These are phyloP conservation scores for Candida sakaeoensis DNA, from an alignment of 805 yeast genomes.

Conservation along the genomic window DNA sequence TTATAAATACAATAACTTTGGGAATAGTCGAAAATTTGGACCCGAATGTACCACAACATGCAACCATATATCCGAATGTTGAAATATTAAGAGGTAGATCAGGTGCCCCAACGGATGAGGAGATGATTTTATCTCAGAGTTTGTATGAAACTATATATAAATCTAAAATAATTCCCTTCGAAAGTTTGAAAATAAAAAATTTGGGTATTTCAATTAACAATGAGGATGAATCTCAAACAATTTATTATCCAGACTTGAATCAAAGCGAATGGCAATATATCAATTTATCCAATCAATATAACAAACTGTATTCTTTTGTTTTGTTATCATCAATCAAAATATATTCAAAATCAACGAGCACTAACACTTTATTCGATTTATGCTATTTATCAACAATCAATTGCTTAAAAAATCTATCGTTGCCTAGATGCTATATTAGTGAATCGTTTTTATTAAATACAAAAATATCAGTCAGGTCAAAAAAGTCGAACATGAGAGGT, in stretches of 20 bases:
- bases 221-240: constrained; percentile 13
- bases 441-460: constrained; percentile 51
- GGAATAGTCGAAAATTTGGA: constrained; percentile 53
- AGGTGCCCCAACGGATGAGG: constrained; percentile 86
- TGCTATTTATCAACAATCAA: constrained; percentile 65
- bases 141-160: constrained; percentile 58
- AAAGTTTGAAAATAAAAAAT: constrained; percentile 17
- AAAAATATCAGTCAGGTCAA: constrained; percentile 49
- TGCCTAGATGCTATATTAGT: constrained; percentile 69
- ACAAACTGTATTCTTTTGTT: constrained; percentile 37
- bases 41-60: constrained; percentile 15
- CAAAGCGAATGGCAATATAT: constrained; percentile 14
- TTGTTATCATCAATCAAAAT: constrained; percentile 73
- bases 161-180: constrained; percentile 48
- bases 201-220: constrained; percentile 17
- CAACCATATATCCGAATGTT: constrained; percentile 64
- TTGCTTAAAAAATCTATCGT: constrained; percentile 54
- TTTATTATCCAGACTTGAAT: constrained; percentile 20
- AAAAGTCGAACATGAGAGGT: constrained; percentile 28
- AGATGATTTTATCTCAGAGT: constrained; percentile 67
- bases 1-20: constrained; percentile 67
- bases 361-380: constrained; percentile 78
- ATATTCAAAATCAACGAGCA: constrained; percentile 51
- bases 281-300: constrained; percentile 13
- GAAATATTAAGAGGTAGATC: constrained; percentile 69